These are phyloP conservation scores for Massariosphaeria phaeospora DNA, from an alignment of 495 filamentous ascomycete genomes.

Conservation along the genomic window DNA sequence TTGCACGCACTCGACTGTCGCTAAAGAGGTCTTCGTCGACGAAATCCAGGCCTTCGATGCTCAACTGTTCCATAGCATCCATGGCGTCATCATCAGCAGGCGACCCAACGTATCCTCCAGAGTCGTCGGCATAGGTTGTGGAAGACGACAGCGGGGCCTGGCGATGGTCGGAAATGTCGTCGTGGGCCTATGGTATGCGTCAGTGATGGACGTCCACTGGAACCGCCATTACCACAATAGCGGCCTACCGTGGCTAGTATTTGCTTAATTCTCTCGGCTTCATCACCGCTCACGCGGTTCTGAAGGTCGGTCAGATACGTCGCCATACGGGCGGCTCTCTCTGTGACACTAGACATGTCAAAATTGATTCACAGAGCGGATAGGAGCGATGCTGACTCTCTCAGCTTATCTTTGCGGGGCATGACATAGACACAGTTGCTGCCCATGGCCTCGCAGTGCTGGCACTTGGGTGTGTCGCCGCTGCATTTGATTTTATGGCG, in stretches of 20 bases:
- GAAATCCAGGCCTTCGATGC: constrained; percentile 5
- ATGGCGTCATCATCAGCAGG: background rate
- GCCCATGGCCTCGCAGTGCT: constrained; percentile 12
- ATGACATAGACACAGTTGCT: constrained; percentile 22
- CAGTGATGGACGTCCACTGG: background rate
- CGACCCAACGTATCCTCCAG: background rate
- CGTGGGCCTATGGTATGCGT: constrained; percentile 2
- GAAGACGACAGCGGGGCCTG: background rate
- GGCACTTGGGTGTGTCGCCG: constrained; percentile 17
- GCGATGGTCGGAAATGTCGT: constrained; percentile 7
- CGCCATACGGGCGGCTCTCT: constrained; percentile 15
- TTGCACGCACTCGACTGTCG: constrained; percentile 43
- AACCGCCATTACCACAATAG: background rate
- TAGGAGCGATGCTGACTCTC: constrained; percentile 4
- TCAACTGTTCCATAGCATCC: background rate
- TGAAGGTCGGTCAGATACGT: background rate
- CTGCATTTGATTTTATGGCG: constrained; percentile 24
- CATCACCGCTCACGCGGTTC: background rate
- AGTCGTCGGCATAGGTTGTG: constrained; percentile 4
- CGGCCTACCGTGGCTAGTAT: constrained; percentile 10
- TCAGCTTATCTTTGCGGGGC: constrained; percentile 16
- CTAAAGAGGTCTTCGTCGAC: constrained; percentile 49
- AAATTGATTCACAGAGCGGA: background rate
- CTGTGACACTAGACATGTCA: constrained; percentile 15
- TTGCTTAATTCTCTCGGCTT: constrained; percentile 7